Evolutionary conservation across 345 rosid genomes (phyloP), one percentile per base, ranked within the genome.

Genomic region (Erodium maritimum): DNA sequence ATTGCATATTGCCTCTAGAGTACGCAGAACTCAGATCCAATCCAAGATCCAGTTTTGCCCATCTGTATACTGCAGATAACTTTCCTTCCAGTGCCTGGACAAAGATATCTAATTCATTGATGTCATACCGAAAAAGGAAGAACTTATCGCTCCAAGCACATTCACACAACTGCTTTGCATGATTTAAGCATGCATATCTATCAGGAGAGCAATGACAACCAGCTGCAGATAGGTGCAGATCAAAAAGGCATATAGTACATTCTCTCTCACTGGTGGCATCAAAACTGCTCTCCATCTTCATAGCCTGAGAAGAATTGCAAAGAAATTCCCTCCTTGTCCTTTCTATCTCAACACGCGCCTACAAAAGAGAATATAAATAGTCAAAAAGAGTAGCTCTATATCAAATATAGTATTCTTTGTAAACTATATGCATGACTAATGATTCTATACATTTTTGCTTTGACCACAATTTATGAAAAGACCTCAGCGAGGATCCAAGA

Each of bases 41-140:
- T 60, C 97, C 99, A 69, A 94, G 90, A 80, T 90, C 97, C 29
- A 78, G 85, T 73, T 78, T 84, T n/a, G 96, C 96, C 99, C 99
- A 94, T 78, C 93, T 79, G 75, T 90, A 94, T 22, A 94, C 79
- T 58, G 99, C 85, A 73, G 96, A 85, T 61, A 94, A 62, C 74
- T 87, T 94, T 60, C 99, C 99, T 77, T 87, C 97, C 77, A 94
- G 68, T 52, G 99, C 99, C 78, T 90, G 96, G 33, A 85, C 82
- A 62, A 94, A 97, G 75, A 94, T 79, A 73, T 87, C 68, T 61
- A 94, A 77, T 65, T 94, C 99, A 67, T 69, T 77, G 52, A 79
- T 69, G 63, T 90, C 87, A 57, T 94, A 87, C 57, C 99, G 96
- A 69, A 82, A 94, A 57, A 94, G 84, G 74, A 80, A 85, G 81